Evolutionary conservation across 371 early-diverging fungal genomes (phyloP).

Genomic region (Mortierella sp.): DNA sequence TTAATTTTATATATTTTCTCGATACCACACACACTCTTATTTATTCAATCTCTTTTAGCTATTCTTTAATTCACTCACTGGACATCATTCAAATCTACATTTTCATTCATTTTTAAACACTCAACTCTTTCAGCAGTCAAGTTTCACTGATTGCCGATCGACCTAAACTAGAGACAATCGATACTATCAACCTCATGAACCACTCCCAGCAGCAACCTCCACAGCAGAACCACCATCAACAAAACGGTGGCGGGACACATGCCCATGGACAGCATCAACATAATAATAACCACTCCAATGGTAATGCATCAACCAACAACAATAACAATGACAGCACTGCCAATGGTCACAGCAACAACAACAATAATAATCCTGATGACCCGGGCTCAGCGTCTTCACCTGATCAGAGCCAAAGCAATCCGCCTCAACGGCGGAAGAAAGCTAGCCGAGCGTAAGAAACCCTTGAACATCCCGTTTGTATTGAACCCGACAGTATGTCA

Average conservation of each 20-base stretch:
- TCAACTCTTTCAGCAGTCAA: conserved; percentile 11
- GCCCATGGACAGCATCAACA: conserved; percentile 1
- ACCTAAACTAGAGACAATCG: conserved; percentile 37
- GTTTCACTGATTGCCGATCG: conserved; percentile 41
- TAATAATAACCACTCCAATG: conserved; percentile 6
- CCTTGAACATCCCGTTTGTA: neutral
- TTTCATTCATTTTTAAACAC: neutral
- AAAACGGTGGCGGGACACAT: conserved; percentile 13
- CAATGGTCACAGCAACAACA: conserved; percentile 12
- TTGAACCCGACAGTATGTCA: neutral
- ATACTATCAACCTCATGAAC: conserved; percentile 56
- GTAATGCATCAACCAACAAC: neutral
- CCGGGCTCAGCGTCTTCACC: conserved; percentile 33
- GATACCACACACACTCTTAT: neutral
- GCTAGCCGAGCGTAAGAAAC: conserved; percentile 53
- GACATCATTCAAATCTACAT: too few relatives aligned
- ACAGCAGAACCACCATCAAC: conserved; percentile 10
- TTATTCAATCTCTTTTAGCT: conserved; percentile 2
- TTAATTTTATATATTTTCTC: neutral
- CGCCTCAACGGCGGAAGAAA: conserved; percentile 53
- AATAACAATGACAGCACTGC: conserved; percentile 10
- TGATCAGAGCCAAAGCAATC: conserved; percentile 31
- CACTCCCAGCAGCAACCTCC: conserved; percentile 28
- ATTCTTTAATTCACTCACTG: neutral
- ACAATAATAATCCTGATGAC: conserved; percentile 22